A percentile compares a stretch with the other conserved stretches of the same genome.
Conservation (phyloP, 306 rosid species). For the Alnus rubra region DNA sequence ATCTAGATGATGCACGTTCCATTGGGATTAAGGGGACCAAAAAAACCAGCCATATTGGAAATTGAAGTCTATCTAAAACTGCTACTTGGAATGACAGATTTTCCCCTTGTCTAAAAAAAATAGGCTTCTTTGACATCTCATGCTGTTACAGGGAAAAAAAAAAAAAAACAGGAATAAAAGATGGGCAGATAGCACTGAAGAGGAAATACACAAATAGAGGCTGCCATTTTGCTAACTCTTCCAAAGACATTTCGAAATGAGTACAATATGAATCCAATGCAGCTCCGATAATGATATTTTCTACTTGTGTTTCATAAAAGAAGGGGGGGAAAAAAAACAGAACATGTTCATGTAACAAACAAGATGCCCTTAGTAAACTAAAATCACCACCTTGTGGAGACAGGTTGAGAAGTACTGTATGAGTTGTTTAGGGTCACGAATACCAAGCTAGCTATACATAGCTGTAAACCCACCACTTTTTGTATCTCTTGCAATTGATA, state of each 20-base stretch:
- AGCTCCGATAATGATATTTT: conserved; percentile 5
- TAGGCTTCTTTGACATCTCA: neutral
- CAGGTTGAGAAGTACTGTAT: conserved; percentile 47
- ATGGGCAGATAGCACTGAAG: neutral
- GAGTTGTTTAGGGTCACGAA: conserved; percentile 66
- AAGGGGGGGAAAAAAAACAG: neutral
- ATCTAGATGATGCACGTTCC: neutral
- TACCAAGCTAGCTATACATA: conserved; percentile 67
- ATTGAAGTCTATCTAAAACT: neutral
- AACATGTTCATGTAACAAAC: neutral
- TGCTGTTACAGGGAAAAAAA: neutral
- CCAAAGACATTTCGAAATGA: neutral
- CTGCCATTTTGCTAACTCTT: neutral
- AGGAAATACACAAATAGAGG: conserved; percentile 17
- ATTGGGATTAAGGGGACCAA: neutral
- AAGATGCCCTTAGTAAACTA: neutral
- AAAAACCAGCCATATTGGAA: neutral
- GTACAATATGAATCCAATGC: neutral
- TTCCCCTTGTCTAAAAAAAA: neutral
- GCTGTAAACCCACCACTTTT: conserved; percentile 57
- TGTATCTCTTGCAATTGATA: conserved; percentile 56
- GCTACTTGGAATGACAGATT: neutral
- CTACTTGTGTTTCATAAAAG: neutral
- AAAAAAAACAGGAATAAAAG: neutral
- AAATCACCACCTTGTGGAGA: conserved; percentile 57